Evolutionary conservation across 441 rosid species (phyloP).

Genomic region (Arabidopsis lyrata): DNA sequence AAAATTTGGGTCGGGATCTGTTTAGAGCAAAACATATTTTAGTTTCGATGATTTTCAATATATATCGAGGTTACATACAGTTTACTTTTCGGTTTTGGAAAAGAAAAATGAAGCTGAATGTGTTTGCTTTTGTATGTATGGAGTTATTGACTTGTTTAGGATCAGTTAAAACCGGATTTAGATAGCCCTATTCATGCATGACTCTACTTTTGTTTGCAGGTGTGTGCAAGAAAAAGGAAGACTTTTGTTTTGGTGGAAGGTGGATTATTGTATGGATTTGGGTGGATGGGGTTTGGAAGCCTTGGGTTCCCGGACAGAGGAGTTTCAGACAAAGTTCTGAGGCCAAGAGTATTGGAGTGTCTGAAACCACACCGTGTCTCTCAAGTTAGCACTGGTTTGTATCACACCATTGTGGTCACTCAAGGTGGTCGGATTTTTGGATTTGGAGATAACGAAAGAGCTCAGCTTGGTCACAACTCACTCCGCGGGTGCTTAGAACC

Average conservation of each 20-base stretch:
- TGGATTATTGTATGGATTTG: slow-evolving; percentile 81
- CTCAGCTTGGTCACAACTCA: slow-evolving; percentile 87
- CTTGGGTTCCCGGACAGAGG: slow-evolving; percentile 89
- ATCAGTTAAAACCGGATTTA: slow-evolving; percentile 6
- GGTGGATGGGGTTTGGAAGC: slow-evolving; percentile 96
- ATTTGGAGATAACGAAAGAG: slow-evolving; percentile 92
- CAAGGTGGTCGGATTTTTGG: slow-evolving; percentile 74
- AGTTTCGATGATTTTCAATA: background rate
- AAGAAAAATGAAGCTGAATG: background rate
- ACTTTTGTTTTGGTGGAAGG: slow-evolving; percentile 84
- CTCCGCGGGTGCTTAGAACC: slow-evolving; percentile 78
- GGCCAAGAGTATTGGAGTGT: slow-evolving; percentile 75
- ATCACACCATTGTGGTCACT: slow-evolving; percentile 87
- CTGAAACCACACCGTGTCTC: slow-evolving; percentile 71
- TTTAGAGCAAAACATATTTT: background rate
- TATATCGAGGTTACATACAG: background rate
- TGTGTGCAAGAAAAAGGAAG: slow-evolving; percentile 95
- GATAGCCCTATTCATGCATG: slow-evolving; percentile 17
- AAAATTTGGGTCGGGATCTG: background rate
- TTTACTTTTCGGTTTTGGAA: background rate
- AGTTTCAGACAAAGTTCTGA: slow-evolving; percentile 71
- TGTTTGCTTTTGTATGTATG: background rate
- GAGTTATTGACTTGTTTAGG: background rate
- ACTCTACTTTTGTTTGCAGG: slow-evolving; percentile 51
- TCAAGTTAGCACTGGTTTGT: slow-evolving; percentile 88